phyloP scores from a whole-genome alignment of 73 alveolate genomes.

The Diophrys appendiculata region DNA sequence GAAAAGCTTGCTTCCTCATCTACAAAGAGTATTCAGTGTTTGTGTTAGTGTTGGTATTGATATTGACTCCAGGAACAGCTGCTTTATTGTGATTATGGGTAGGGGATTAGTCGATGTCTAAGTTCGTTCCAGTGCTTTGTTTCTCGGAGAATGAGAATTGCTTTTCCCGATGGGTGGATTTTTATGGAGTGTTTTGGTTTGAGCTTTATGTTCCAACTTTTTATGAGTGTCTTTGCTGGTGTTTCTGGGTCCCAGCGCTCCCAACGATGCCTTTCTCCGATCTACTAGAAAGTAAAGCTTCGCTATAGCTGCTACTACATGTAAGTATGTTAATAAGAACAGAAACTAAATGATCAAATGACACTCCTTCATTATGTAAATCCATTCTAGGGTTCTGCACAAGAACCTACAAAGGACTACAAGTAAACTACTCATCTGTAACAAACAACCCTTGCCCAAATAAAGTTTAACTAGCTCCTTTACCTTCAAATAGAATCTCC shows the following conservation, averaged over 20 bases:
- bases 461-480: neutral
- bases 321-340: neutral
- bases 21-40: neutral
- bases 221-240: neutral
- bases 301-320: too few species aligned
- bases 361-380: neutral
- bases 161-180: too few species aligned
- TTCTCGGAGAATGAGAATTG: neutral
- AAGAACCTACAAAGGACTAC: neutral
- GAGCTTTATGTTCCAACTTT: neutral
- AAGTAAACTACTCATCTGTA: neutral
- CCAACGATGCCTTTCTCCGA: neutral
- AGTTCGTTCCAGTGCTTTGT: neutral
- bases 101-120: neutral
- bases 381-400: constrained; percentile 1
- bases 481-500: neutral
- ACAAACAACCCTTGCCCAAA: neutral
- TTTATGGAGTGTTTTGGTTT: too few species aligned
- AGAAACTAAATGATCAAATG: neutral
- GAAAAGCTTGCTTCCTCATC: neutral
- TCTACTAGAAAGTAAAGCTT: too few species aligned
- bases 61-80: neutral
- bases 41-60: too few species aligned
- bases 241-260: neutral
- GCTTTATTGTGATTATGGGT: neutral